phyloP scores from a whole-genome alignment of 2,329 filamentous ascomycete species.

The Hypoxylon sp. region DNA sequence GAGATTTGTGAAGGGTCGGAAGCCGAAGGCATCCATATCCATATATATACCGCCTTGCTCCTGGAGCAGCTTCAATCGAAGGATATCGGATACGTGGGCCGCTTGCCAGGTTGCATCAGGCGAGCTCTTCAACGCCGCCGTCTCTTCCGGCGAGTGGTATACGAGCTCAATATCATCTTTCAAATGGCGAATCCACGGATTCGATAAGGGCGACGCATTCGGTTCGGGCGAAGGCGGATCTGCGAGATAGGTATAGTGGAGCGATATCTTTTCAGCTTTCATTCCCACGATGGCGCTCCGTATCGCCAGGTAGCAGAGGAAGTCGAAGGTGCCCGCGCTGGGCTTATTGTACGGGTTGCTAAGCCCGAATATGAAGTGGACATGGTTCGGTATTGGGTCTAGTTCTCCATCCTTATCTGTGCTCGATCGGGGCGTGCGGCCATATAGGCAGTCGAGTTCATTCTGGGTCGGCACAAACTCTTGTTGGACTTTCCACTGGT shows the following conservation, averaged over 20 bases:
- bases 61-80: conserved; percentile 55
- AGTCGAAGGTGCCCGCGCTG: conserved; percentile 55
- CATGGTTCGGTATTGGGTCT: conserved; percentile 57
- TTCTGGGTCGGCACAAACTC: conserved; percentile 52
- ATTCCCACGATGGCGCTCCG: conserved; percentile 57
- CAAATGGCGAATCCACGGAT: conserved; percentile 56
- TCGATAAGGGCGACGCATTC: conserved; percentile 53
- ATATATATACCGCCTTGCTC: conserved; percentile 57
- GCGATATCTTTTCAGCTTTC: conserved; percentile 55
- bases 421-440: conserved; percentile 41
- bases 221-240: conserved; percentile 54
- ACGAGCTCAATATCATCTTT: conserved; percentile 55
- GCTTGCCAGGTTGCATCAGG: conserved; percentile 53
- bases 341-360: conserved; percentile 54
- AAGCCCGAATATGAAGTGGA: conserved; percentile 58
- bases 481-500: conserved; percentile 55
- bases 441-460: conserved; percentile 56
- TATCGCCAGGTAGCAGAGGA: conserved; percentile 58
- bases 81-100: conserved; percentile 56
- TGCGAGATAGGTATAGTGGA: conserved; percentile 59
- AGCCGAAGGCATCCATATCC: conserved; percentile 56
- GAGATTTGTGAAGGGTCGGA: conserved; percentile 54
- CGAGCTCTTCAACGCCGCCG: conserved; percentile 49
- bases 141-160: conserved; percentile 55
- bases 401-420: conserved; percentile 25